Percentiles rank a stretch among this genome's conserved stretches.
Evolutionary conservation across 805 yeast genomes (phyloP).

Genomic region (Saccharomycopsis guyanensis): DNA sequence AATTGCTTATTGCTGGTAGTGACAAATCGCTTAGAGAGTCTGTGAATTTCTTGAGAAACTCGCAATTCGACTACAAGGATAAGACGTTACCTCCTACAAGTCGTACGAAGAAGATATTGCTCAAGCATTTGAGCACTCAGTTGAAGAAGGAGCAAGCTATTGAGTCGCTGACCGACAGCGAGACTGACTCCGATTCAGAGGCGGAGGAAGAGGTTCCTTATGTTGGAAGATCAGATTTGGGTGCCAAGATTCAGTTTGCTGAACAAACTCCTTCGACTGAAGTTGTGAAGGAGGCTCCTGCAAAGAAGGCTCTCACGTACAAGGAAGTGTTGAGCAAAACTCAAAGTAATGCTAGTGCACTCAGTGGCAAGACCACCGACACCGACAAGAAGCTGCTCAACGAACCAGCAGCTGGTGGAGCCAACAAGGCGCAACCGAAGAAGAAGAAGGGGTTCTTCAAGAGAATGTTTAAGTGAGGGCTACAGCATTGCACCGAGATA

Average conservation of each 20-base stretch:
- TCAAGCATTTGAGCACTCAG: background rate
- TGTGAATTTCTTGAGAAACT: slow-evolving; percentile 12
- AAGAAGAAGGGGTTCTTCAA: slow-evolving; percentile 13
- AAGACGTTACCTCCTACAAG: slow-evolving; percentile 12
- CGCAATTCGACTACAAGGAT: background rate
- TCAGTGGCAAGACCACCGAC: background rate
- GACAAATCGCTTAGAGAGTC: slow-evolving; percentile 16
- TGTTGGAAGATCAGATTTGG: background rate
- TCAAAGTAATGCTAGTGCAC: background rate
- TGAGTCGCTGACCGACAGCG: slow-evolving; percentile 24
- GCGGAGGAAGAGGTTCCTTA: background rate
- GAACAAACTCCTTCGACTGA: background rate
- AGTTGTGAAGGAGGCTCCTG: background rate
- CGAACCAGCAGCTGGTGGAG: background rate
- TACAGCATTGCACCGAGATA: background rate
- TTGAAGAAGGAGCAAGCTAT: slow-evolving; percentile 21
- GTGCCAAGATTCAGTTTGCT: slow-evolving; percentile 16
- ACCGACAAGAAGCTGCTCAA: background rate
- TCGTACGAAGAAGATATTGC: slow-evolving; percentile 11
- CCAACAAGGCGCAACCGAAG: background rate
- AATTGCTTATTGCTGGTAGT: slow-evolving; percentile 5
- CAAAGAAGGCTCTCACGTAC: slow-evolving; percentile 9
- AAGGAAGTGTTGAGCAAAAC: slow-evolving; percentile 13
- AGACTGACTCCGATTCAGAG: background rate
- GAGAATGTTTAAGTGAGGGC: slow-evolving; percentile 2